phyloP scores from a whole-genome alignment of 139 green algal genomes.

The Chlamydomonas sphaeroides region DNA sequence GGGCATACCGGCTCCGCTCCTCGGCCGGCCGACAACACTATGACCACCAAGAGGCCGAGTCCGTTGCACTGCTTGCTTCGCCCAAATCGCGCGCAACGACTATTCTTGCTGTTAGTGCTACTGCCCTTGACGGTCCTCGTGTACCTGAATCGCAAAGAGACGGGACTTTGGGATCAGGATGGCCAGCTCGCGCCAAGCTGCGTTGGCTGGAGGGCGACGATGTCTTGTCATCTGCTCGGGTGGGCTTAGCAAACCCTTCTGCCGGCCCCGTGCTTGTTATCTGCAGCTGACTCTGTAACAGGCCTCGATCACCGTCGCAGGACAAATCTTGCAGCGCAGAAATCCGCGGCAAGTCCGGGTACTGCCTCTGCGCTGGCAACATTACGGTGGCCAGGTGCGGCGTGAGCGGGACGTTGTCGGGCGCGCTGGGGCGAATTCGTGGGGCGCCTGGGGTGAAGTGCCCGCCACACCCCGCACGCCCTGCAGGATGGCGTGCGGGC shows the following conservation, averaged over 20 bases:
- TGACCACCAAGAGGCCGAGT: no score
- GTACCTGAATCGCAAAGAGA: no score
- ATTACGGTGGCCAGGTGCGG: slow-evolving; percentile 14
- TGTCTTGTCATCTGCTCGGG: neutral
- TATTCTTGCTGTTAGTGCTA: no score
- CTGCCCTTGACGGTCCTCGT: no score
- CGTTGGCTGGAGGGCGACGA: neutral
- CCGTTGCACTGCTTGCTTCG: no score
- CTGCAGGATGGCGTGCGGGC: slow-evolving; percentile 33
- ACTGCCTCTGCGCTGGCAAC: slow-evolving; percentile 21
- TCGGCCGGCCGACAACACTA: no score
- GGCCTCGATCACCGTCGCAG: neutral
- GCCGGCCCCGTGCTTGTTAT: neutral
- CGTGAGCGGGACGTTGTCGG: neutral
- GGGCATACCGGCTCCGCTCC: no score
- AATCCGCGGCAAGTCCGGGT: neutral
- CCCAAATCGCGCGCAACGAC: no score
- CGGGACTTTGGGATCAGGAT: no score
- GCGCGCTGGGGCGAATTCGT: neutral
- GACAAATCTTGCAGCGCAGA: neutral
- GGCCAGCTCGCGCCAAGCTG: no score
- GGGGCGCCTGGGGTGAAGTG: neutral
- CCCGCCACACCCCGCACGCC: neutral
- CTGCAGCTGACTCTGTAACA: neutral
- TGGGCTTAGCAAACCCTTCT: neutral